Evolutionary conservation across 352 stramenopile genomes (phyloP), one percentile per base, ranked within the genome.

Genomic region (Phytophthora colocasiae): DNA sequence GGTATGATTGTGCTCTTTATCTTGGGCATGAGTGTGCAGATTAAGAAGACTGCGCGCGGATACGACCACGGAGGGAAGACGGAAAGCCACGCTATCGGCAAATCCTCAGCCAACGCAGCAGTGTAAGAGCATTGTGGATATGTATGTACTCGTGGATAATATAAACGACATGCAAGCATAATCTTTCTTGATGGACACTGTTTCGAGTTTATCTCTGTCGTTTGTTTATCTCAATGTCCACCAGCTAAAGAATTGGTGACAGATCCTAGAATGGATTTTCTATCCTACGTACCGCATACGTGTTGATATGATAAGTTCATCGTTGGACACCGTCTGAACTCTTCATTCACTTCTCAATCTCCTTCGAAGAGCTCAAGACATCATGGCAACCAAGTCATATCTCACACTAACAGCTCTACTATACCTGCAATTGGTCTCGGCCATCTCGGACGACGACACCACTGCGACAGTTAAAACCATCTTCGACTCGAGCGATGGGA

Each of bases 21-120:
- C 9, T n/a, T 91, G 43, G 87, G 83, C 12, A 73, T 87, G 73
- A 50, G 67, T 39, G 69, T 90, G 52, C 83, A 90, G 66, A 78
- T 90, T 48, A 77, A 74, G 60, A 89, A 89, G 73, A 89, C 80
- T 15, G 80, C 77, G 41, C 73, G 67, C 26, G 80, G 77, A 15
- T 75, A 86, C 40, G 67, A 85, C 58, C 78, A 89, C 62, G 47
- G 67, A 14, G 65, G 77, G 29, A 74, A 77, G 59, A 71, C 44
- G 2, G 69, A 68, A 12, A 75, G 47, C 36, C 61, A 75, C 45
- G 73, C 64, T 2, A 51, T 81, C 7, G 44, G 34, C 32, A 82
- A 82, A 50, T 38, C 59, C 39, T 49, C 51, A 3, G 67, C 56
- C 50, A 53, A 73, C 14, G 62, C 70, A 11, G 66, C 70, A 1